Conservation (phyloP, 441 rosid genomes). For the Euphorbia celastroides region DNA sequence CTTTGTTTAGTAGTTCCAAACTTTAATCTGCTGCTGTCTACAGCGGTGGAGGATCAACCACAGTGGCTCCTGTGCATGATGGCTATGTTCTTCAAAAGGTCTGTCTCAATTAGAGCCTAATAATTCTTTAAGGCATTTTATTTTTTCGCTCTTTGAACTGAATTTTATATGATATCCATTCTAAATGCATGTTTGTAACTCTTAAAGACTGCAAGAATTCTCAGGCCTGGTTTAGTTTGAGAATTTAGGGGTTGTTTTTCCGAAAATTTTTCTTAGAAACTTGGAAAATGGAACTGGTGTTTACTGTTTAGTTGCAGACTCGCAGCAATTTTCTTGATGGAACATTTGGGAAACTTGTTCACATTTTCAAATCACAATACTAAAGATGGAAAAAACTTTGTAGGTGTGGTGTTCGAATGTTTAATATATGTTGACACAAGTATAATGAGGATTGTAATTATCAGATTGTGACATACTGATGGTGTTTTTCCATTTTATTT, state of each 20-base stretch:
- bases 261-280: no score
- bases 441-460: not conserved
- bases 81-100: slow-evolving; percentile 99
- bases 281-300: no score
- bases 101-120: slow-evolving; percentile 11
- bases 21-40: slow-evolving; percentile 15
- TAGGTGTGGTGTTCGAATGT: not conserved
- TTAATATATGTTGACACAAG: not conserved
- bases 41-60: slow-evolving; percentile 99
- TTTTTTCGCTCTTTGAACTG: not conserved
- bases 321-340: no score
- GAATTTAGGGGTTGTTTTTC: no score
- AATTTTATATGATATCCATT: not conserved
- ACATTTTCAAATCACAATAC: no score
- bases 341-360: no score
- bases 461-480: slow-evolving; percentile 10
- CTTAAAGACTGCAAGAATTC: not conserved
- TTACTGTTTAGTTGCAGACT: no score
- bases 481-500: not conserved
- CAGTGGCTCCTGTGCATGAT: slow-evolving; percentile 95
- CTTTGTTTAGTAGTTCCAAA: not conserved
- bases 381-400: no score
- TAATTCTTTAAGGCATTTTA: not conserved
- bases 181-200: not conserved
- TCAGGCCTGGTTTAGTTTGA: not conserved